Conservation (phyloP, 1,284 basidiomycete genomes). For the Clitocybe nebularis region DNA sequence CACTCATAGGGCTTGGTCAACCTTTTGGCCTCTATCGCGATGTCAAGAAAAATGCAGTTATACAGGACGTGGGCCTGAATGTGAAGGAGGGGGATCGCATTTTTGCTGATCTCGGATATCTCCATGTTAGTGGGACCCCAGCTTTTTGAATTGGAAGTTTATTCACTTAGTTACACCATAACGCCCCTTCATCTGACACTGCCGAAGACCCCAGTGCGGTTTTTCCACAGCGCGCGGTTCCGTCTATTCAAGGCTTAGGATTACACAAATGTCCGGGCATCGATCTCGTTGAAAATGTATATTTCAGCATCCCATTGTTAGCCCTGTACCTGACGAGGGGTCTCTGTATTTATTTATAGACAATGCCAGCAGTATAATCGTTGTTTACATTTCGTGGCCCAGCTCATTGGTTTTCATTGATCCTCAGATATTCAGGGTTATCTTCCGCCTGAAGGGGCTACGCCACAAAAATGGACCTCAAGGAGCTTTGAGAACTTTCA, state of each 20-base stretch:
- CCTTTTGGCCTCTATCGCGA: slow-evolving; percentile 29
- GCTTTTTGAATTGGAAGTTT: too few species aligned
- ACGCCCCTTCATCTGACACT: too few species aligned
- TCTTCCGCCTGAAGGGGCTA: slow-evolving; percentile 34
- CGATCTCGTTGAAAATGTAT: slow-evolving; percentile 29
- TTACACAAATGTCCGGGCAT: slow-evolving; percentile 35
- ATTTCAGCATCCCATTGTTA: slow-evolving; percentile 5
- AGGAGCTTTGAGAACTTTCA: slow-evolving; percentile 25
- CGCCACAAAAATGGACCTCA: slow-evolving; percentile 25
- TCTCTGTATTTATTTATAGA: slow-evolving; percentile 7
- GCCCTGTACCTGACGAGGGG: too few species aligned
- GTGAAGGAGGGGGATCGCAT: slow-evolving; percentile 31
- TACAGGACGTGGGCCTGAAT: slow-evolving; percentile 25
- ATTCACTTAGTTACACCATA: too few species aligned
- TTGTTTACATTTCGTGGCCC: not conserved
- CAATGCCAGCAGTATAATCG: slow-evolving; percentile 15
- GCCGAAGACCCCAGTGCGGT: slow-evolving; percentile 30
- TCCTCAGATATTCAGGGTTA: slow-evolving; percentile 30
- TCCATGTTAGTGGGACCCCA: too few species aligned
- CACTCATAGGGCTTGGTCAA: slow-evolving; percentile 16
- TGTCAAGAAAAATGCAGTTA: slow-evolving; percentile 20
- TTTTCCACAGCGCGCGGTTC: slow-evolving; percentile 28
- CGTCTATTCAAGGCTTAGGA: slow-evolving; percentile 31
- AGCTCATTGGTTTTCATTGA: not conserved
- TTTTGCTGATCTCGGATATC: slow-evolving; percentile 34